These are phyloP conservation scores for Ilyonectria robusta DNA, from an alignment of 2,329 filamentous ascomycete genomes.

Conservation along the genomic window DNA sequence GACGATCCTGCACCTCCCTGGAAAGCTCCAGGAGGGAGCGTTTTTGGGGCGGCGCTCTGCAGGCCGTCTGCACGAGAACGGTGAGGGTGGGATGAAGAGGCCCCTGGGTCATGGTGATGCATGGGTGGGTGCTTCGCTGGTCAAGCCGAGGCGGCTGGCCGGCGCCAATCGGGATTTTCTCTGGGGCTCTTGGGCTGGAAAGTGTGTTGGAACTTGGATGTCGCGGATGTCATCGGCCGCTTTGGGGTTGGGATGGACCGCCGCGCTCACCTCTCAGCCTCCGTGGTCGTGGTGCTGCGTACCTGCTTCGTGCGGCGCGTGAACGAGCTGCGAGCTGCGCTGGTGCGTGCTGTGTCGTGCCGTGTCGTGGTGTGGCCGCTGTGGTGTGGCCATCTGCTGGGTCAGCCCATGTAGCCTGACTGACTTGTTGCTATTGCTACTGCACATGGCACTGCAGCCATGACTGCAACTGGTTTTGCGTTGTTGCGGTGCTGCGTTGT, in stretches of 20 bases:
- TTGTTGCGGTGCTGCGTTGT: neutral
- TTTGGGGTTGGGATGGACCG: conserved; percentile 24
- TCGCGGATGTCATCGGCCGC: conserved; percentile 24
- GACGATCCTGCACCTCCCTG: conserved; percentile 27
- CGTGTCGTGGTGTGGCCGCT: conserved; percentile 12
- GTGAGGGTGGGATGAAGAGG: conserved; percentile 37
- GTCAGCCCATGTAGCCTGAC: conserved; percentile 23
- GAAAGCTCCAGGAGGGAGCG: conserved; percentile 21
- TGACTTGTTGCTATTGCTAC: conserved; percentile 22
- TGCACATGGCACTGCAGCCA: conserved; percentile 23
- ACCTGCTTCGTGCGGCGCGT: neutral
- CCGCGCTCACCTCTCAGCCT: conserved; percentile 24
- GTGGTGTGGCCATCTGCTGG: conserved; percentile 26
- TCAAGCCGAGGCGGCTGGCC: conserved; percentile 25
- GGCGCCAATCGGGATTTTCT: conserved; percentile 43
- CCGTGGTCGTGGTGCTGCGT: neutral
- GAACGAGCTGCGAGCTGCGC: conserved; percentile 3
- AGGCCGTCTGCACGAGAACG: conserved; percentile 43
- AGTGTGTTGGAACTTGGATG: conserved; percentile 17
- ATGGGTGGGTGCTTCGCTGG: conserved; percentile 27
- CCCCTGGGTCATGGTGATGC: conserved; percentile 13
- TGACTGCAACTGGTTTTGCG: conserved; percentile 16
- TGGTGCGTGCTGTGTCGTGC: conserved; percentile 12
- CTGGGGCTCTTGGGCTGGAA: conserved; percentile 17
- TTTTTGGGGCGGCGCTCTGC: conserved; percentile 35